phyloP scores from a whole-genome alignment of 148 eudicot species.

The Rhododendron ferrugineum region DNA sequence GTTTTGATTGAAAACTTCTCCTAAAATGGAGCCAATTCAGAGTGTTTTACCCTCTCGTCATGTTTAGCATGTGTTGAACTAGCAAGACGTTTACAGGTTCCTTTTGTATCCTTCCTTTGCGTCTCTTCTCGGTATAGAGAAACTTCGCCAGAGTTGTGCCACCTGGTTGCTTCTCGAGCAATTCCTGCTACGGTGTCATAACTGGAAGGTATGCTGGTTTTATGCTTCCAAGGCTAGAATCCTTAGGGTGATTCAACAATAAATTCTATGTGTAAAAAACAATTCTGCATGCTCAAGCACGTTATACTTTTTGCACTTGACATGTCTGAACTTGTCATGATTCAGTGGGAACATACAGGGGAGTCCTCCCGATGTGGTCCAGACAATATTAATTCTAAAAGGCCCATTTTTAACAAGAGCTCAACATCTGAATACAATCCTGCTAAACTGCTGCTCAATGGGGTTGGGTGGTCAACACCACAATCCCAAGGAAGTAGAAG shows the following conservation, averaged over 20 bases:
- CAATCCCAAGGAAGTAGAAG: conserved; percentile 64
- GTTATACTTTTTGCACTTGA: conserved; percentile 4
- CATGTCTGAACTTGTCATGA: conserved; percentile 26
- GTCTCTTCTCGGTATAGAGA: conserved; percentile 94
- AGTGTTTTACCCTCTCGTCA: background rate
- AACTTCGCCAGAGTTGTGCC: conserved; percentile 86
- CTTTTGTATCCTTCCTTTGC: conserved; percentile 87
- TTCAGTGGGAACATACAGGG: conserved; percentile 83
- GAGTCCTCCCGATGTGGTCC: conserved; percentile 51
- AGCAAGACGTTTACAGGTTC: conserved; percentile 45
- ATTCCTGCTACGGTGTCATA: conserved; percentile 61
- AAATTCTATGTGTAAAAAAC: background rate
- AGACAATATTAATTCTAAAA: conserved; percentile 34
- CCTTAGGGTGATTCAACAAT: background rate
- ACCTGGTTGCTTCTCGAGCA: conserved; percentile 98
- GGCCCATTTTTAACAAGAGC: conserved; percentile 32
- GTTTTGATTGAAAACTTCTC: background rate
- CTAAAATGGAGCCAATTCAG: background rate
- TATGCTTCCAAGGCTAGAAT: conserved; percentile 2
- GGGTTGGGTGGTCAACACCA: conserved; percentile 92
- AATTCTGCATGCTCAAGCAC: background rate
- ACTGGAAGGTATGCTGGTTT: conserved; percentile 74
- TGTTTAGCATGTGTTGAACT: conserved; percentile 13
- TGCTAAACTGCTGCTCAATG: conserved; percentile 69
- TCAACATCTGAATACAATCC: conserved; percentile 48